phyloP scores from a whole-genome alignment of 257 asterid species.

The Solanum peruvianum region DNA sequence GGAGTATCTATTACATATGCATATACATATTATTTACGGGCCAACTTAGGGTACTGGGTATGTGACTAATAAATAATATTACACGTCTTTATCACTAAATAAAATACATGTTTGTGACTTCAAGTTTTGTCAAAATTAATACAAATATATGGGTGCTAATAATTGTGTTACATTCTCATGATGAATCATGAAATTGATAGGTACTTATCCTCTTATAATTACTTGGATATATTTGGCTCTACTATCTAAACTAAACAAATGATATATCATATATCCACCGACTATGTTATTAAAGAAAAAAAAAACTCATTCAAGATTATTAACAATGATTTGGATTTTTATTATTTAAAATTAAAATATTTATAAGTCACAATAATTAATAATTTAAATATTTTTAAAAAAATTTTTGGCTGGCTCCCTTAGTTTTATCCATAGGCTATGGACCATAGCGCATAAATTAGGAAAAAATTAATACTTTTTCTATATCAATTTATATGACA shows the following conservation, averaged over 20 bases:
- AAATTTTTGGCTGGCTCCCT: rapidly evolving
- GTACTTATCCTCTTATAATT: not conserved
- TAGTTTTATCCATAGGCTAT: too few species aligned
- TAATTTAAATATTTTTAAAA: too few species aligned
- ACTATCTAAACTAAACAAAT: not conserved
- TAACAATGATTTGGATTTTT: not conserved
- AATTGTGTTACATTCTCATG: not conserved
- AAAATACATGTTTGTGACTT: not conserved
- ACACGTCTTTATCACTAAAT: not conserved
- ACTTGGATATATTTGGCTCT: not conserved
- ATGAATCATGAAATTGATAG: not conserved
- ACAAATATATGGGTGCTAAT: not conserved
- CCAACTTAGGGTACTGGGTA: not conserved
- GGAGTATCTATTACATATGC: not conserved
- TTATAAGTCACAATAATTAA: not conserved
- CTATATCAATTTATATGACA: too few species aligned
- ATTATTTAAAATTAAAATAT: too few species aligned
- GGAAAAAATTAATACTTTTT: too few species aligned
- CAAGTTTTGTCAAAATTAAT: not conserved
- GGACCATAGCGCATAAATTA: too few species aligned
- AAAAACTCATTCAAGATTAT: not conserved
- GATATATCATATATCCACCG: not conserved
- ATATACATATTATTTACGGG: not conserved
- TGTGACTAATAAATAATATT: not conserved
- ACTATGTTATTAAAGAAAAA: not conserved